Percentiles rank a stretch among this genome's conserved stretches.
Evolutionary conservation across 306 rosid species (phyloP).

Genomic region (Vigna unguiculata): DNA sequence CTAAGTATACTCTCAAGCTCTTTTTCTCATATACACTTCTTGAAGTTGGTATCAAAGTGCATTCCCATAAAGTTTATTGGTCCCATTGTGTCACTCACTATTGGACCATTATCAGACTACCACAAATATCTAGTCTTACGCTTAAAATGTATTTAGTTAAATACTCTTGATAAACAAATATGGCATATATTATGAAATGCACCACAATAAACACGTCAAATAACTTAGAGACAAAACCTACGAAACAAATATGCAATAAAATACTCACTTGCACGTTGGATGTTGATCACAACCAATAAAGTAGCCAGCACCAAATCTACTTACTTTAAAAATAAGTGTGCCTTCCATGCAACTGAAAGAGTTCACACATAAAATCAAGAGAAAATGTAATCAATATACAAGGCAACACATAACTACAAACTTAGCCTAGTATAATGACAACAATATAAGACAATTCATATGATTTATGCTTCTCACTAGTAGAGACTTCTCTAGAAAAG

Average conservation of each 20-base stretch:
- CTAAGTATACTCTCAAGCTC: no score
- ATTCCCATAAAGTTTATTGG: no score
- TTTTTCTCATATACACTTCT: no score
- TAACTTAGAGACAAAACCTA: not conserved
- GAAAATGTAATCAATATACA: constrained; percentile 27
- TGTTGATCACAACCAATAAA: constrained; percentile 95
- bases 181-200: no score
- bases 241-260: constrained; percentile 24
- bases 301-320: constrained; percentile 92
- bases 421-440: not conserved
- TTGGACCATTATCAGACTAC: no score
- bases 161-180: no score
- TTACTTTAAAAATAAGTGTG: constrained; percentile 86
- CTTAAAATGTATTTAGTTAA: no score
- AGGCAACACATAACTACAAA: constrained; percentile 9
- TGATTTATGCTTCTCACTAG: not conserved
- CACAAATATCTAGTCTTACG: no score
- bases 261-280: constrained; percentile 97
- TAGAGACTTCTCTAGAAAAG: not conserved
- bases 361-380: constrained; percentile 40
- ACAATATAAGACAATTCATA: constrained; percentile 14
- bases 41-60: no score
- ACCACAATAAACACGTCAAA: no score
- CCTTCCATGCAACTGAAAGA: constrained; percentile 88
- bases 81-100: no score